Percentiles rank a stretch among this genome's conserved stretches.
Evolutionary conservation across 176 grass and related monocot species (phyloP).

Genomic region (Eremochloa ophiuroides): DNA sequence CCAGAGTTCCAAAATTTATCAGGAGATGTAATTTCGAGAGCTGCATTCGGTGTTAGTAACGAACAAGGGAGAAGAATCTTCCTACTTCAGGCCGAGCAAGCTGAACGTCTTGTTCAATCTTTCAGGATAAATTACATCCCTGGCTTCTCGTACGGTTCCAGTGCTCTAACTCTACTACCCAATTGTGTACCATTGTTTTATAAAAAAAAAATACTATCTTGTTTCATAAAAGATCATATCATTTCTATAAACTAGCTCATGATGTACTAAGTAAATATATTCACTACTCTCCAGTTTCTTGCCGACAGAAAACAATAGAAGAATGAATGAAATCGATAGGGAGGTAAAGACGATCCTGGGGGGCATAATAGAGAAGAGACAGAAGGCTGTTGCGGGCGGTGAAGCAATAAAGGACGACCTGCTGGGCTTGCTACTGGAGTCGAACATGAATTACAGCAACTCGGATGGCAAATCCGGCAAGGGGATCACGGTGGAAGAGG

Average conservation of each 20-base stretch:
- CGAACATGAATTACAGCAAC: slow-evolving; percentile 44
- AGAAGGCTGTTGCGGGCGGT: slow-evolving; percentile 28
- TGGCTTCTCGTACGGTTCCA: slow-evolving; percentile 42
- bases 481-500: slow-evolving; percentile 52
- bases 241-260: background rate
- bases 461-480: slow-evolving; percentile 14
- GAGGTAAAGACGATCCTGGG: slow-evolving; percentile 40
- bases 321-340: slow-evolving; percentile 38
- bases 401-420: slow-evolving; percentile 28
- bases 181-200: background rate
- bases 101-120: background rate
- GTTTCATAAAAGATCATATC: background rate
- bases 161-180: background rate
- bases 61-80: slow-evolving; percentile 57
- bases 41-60: slow-evolving; percentile 71
- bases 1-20: slow-evolving; percentile 55
- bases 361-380: slow-evolving; percentile 54
- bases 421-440: slow-evolving; percentile 58
- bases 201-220: background rate
- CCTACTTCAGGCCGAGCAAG: slow-evolving; percentile 58
- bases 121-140: slow-evolving; percentile 34
- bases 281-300: background rate
- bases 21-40: slow-evolving; percentile 62
- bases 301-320: slow-evolving; percentile 42
- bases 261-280: background rate